Base-by-base conservation (phyloP, 306 rosid species). In the Urtica urens region DNA sequence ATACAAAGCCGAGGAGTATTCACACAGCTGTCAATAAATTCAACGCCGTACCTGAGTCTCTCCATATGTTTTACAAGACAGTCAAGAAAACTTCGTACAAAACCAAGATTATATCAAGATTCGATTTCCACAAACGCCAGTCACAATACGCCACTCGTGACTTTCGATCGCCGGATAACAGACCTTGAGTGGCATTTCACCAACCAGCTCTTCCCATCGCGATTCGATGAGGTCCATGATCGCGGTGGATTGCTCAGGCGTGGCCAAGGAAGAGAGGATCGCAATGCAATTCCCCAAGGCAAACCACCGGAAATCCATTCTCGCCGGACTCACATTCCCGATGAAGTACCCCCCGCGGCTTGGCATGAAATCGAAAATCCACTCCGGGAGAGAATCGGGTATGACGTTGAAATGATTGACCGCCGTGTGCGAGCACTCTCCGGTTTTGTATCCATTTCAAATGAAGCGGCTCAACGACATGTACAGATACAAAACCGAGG, bases 221-320 rank as follows among this genome's bases (percentile, higher is more conserved):
- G 94, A 68, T 67, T 86, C 96, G 7, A 86, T 86, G 47, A 86
- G 90, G 56, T 86, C 96, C 96, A 86, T 86, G 49, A 86, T 86
- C 28, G 96, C 94, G 25, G 51, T 49, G 48, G 94, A 77, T 62
- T 86, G 94, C 34, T 86, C 94, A 20, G 79, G 80, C 34, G 96
- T 86, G 57, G 96, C 96, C 73, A 86, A 56, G 65, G 83, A 80
- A 1, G 96, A 86, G 56, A 86, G 71, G 45, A 86, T 86, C 6
- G 96, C 96, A 53, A 86, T 48, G 71, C 94, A 86, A 54, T 86
- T 86, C 2, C 96, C 96, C 51, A 82, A 58, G 59, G 79, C 74
- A 72, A 86, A 86, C 96, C 96, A 86, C 23, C 96, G 78, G 66
- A 79, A 86, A 60, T 82, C 96, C 90, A 86, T 86, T 73, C 90